These are phyloP conservation scores for Athelia psychrophila DNA, from an alignment of 1,284 basidiomycete genomes.

Conservation along the genomic window DNA sequence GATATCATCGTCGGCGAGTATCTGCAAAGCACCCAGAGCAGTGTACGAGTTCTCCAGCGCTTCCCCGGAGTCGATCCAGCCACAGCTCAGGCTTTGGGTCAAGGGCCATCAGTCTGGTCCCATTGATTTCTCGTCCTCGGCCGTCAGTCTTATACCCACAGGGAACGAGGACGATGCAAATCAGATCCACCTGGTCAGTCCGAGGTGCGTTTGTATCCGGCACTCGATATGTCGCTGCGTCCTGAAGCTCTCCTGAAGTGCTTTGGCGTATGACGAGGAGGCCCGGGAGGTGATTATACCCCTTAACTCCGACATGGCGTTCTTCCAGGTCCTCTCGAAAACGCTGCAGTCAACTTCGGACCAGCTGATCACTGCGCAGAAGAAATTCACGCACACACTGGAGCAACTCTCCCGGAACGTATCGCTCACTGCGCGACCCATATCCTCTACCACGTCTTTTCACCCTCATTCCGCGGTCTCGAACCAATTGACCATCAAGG, in stretches of 20 bases:
- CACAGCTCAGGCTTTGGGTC: conserved; percentile 51
- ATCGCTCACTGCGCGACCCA: conserved; percentile 58
- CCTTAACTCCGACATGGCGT: conserved; percentile 77
- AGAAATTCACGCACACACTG: conserved; percentile 65
- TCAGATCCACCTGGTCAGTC: neutral
- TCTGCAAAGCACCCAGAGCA: conserved; percentile 22
- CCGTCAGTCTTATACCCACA: neutral
- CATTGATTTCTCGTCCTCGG: neutral
- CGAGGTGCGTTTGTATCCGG: no score
- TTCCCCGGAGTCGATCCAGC: conserved; percentile 47
- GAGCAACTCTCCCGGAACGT: conserved; percentile 58
- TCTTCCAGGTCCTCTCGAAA: conserved; percentile 77
- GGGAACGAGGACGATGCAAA: neutral
- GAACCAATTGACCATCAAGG: conserved; percentile 24
- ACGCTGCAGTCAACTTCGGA: conserved; percentile 70
- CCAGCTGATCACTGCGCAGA: conserved; percentile 62
- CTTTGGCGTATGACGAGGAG: conserved; percentile 12
- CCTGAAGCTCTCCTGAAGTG: neutral
- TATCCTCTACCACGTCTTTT: conserved; percentile 43
- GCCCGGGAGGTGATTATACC: conserved; percentile 76
- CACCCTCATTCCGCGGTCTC: conserved; percentile 37
- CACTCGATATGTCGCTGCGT: no score
- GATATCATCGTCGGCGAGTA: neutral
- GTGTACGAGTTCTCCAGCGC: conserved; percentile 54
- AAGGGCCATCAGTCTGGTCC: conserved; percentile 9